A percentile compares a stretch with the other conserved stretches of the same genome.
Conservation (phyloP, 2,329 filamentous ascomycete species). For the Emericellopsis cladophorae region DNA sequence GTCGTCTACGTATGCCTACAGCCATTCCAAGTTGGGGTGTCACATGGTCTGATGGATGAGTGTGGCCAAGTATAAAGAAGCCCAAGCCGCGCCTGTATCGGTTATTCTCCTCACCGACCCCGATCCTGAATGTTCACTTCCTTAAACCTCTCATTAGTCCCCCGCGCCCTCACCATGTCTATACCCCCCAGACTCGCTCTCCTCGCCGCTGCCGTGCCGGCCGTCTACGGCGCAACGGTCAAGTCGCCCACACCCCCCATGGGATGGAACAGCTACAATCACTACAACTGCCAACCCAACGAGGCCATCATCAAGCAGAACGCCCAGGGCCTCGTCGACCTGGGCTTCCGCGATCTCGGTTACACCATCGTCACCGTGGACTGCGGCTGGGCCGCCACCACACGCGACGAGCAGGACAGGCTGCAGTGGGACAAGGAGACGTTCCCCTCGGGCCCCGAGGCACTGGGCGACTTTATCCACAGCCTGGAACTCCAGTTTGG, state of each 20-base stretch:
- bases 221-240: constrained; percentile 1
- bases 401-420: constrained; percentile 26
- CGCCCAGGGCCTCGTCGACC: constrained; percentile 37
- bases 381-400: constrained; percentile 39
- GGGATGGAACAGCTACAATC: constrained; percentile 50
- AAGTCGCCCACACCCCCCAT: constrained; percentile 22
- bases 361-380: constrained; percentile 45
- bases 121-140: too few species aligned
- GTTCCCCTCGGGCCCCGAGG: constrained; percentile 37
- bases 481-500: constrained; percentile 35
- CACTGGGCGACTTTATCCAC: constrained; percentile 35
- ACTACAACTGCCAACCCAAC: constrained; percentile 22
- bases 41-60: too few species aligned
- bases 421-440: constrained; percentile 34
- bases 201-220: background rate
- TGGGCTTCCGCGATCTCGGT: constrained; percentile 36
- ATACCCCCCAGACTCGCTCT: too few species aligned
- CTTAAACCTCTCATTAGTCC: too few species aligned
- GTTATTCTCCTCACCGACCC: too few species aligned
- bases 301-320: constrained; percentile 27
- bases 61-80: too few species aligned
- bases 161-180: too few species aligned
- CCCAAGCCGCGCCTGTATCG: too few species aligned
- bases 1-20: too few species aligned
- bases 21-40: too few species aligned